Percentiles rank a stretch among this genome's conserved stretches.
Evolutionary conservation across 2,329 filamentous ascomycete genomes (phyloP).

Genomic region (Alternaria sp.): DNA sequence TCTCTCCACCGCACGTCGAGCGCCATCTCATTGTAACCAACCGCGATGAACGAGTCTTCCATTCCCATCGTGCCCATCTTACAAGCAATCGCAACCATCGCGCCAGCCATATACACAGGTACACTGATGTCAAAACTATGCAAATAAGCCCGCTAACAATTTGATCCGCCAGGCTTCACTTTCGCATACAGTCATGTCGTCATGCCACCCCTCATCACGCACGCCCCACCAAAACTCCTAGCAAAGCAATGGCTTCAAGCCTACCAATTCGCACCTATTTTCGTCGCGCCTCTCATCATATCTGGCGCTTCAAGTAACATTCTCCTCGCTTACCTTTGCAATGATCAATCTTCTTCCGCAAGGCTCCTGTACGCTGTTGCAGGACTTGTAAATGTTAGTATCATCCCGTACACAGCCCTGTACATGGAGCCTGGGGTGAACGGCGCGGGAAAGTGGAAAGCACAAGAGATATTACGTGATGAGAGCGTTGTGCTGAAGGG

Average conservation of each 20-base stretch:
- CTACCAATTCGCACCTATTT: conserved; percentile 45
- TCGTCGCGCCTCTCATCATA: conserved; percentile 47
- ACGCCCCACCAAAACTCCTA: conserved; percentile 43
- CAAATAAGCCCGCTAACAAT: background rate
- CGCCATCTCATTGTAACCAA: background rate
- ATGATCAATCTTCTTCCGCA: conserved; percentile 1
- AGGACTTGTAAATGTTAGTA: conserved; percentile 33
- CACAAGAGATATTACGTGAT: conserved; percentile 38
- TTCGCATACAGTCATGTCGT: conserved; percentile 47
- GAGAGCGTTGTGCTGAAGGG: conserved; percentile 24
- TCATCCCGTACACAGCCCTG: conserved; percentile 48
- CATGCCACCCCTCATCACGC: conserved; percentile 42
- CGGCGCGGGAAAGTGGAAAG: conserved; percentile 50
- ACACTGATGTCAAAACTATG: background rate
- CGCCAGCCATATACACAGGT: conserved; percentile 36
- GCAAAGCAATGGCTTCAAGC: conserved; percentile 51
- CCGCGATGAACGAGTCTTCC: background rate
- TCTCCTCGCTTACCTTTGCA: conserved; percentile 29
- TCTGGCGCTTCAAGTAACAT: conserved; percentile 43
- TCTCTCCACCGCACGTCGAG: background rate
- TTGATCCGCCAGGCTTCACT: conserved; percentile 24
- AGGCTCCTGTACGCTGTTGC: conserved; percentile 31
- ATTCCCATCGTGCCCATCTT: conserved; percentile 4
- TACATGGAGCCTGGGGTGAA: conserved; percentile 51
- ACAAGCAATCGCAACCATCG: conserved; percentile 28